A percentile compares a stretch with the other conserved stretches of the same genome.
Evolutionary conservation across 768 basidiomycete genomes (phyloP).

Genomic region (Artomyces pyxidatus): DNA sequence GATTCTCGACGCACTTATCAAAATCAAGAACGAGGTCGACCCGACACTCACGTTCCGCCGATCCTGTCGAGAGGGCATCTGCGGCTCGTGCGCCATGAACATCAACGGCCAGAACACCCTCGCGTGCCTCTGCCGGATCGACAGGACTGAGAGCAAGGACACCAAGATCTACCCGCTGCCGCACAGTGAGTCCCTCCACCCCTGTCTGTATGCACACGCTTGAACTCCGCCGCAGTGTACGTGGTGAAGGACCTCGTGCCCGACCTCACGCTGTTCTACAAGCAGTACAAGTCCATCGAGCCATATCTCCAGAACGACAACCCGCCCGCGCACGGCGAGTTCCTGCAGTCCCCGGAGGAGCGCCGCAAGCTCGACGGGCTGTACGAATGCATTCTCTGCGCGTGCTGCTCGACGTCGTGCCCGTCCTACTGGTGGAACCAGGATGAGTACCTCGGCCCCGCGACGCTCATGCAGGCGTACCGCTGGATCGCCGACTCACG

Average conservation of each 20-base stretch:
- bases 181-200: constrained; percentile 61
- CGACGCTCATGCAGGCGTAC: constrained; percentile 94
- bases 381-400: constrained; percentile 96
- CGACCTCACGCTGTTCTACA: constrained; percentile 88
- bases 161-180: constrained; percentile 95
- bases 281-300: constrained; percentile 99
- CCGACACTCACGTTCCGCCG: constrained; percentile 95
- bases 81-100: constrained; percentile 99
- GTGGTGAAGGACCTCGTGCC: constrained; percentile 98
- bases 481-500: constrained; percentile 97
- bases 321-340: constrained; percentile 77
- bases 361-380: constrained; percentile 88
- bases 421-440: constrained; percentile 99
- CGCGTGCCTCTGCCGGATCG: constrained; percentile 93
- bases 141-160: constrained; percentile 61
- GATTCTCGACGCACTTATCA: constrained; percentile 90
- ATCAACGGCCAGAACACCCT: constrained; percentile 97
- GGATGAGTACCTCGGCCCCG: constrained; percentile 96
- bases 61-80: constrained; percentile 92
- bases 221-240: constrained; percentile 58
- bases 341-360: constrained; percentile 85
- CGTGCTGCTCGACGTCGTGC: constrained; percentile 97
- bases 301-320: constrained; percentile 94
- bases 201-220: not conserved
- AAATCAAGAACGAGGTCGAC: constrained; percentile 98